Base-by-base conservation (phyloP, 2,329 filamentous ascomycete genomes). In the Diaporthe aspalathi region DNA sequence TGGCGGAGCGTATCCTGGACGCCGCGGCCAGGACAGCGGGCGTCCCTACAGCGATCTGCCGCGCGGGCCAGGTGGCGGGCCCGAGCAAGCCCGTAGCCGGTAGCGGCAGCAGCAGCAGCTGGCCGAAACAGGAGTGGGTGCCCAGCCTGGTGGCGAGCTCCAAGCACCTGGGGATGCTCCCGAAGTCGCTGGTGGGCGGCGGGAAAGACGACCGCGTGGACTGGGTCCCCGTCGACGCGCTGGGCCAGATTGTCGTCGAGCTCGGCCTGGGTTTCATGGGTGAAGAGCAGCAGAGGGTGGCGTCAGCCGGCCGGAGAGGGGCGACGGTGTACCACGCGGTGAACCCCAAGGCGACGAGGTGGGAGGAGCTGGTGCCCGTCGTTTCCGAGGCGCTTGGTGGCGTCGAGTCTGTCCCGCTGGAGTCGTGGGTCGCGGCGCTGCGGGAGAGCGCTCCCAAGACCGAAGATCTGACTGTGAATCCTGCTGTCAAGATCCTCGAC, bases 371-470 rank as follows among this genome's bases (percentile, higher is more conserved):
- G 3, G 81, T 81, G 2, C 77, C 79, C 0, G 79, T 81, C 0
- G 77, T 88, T 17, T 78, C 82, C 72, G 76, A 79, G 6, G 81
- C 81, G 74, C 85, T 85, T 71, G 79, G 81, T 11, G 78, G 78
- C 1, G 75, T 80, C 16, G 77, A 80, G 73, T 71, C 83, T 4
- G 82, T 88, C 0, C 72, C 78, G 11, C 79, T 87, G 35, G 72
- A 76, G 17, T 81, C 85, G 38, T 89, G 87, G 87, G 76, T 88
- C 2, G 57, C 76, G 1, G 76, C 78, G 12, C 78, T 89, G 24
- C 83, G 85, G 70, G 72, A 81, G 71, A 85, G 84, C 69, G 78
- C 79, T 0, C 75, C 77, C 6, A 77, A 77, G 5, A 80, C 78
- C 17, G 78, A 81, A 3, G 79, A 83, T 11, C 45, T 62, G 22